Base-by-base conservation (phyloP, 345 rosid species). In the Kandelia obovata region DNA sequence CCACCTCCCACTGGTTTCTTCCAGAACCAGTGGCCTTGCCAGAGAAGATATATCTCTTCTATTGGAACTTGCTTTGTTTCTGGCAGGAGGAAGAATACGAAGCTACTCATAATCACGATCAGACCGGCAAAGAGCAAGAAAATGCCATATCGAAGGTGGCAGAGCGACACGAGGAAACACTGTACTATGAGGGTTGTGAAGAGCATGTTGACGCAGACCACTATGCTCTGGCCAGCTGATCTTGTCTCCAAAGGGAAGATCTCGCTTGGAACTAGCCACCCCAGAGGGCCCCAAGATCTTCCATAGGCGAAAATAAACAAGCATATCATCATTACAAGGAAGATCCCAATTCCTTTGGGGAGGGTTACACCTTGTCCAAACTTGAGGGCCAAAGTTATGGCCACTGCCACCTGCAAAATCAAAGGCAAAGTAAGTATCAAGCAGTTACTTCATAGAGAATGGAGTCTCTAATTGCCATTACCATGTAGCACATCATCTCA, bases 51-150 rank as follows among this genome's bases (percentile, higher is more conserved):
- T 65, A 78, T 79, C n/a, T 63, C 69, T 53, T 75, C 82, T 7
- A 80, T 67, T 0, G 86, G 77, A 13, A 83, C 66, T 35, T 66
- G 71, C 71, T 80, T 83, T 0, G 86, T 83, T 63, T 83, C 83
- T 2, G 86, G 86, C 67, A 83, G 19, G 19, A 80, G 67, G 58
- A 80, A 51, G 61, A 21, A 39, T 27, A 75, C 66, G 67, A 80
- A 83, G 53, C 64, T 21, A 0, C 79, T 75, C 86, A 83, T 78
- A 19, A 75, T 19, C 11, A 57, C 0, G 23, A 78, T 62, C 53
- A 77, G 73, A 7, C 39, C 74, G n/a, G 68, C 80, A 55, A 74
- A 75, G 47, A 78, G 63, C 68, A 78, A 53, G 75, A 75, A 81
- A 4, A 65, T 68, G 5, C 78, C 77, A 3, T 35, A 78, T 46